Percentiles rank a stretch among this genome's conserved stretches.
These are phyloP conservation scores for Celoporthe dispersa DNA, from an alignment of 2,329 filamentous ascomycete genomes.

Conservation along the genomic window DNA sequence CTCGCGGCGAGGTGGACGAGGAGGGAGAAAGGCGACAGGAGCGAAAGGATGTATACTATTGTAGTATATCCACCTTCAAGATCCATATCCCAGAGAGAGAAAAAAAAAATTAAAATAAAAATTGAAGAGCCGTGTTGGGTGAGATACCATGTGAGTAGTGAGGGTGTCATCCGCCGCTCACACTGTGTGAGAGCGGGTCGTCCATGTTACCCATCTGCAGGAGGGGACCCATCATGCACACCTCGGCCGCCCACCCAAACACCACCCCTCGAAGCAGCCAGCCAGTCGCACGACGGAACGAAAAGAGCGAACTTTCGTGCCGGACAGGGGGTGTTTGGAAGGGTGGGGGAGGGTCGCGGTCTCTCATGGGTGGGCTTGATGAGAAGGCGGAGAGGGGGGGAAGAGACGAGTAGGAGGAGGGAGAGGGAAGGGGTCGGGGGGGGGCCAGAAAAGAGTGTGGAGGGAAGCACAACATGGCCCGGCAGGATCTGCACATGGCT, in stretches of 20 bases:
- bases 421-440: not conserved
- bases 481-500: conserved; percentile 46
- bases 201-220: not conserved
- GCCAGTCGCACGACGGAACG: conserved; percentile 3
- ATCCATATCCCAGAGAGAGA: too few species aligned
- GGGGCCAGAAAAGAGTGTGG: conserved; percentile 21
- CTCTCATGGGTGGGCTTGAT: not conserved
- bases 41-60: not conserved
- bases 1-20: not conserved
- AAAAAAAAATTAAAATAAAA: too few species aligned
- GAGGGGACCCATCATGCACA: not conserved
- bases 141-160: not conserved
- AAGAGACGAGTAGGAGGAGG: not conserved
- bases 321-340: not conserved
- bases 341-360: not conserved
- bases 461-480: conserved; percentile 36
- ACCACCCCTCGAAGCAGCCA: not conserved
- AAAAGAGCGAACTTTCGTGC: conserved; percentile 1
- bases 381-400: too few species aligned
- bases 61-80: not conserved
- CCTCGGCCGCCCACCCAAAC: not conserved
- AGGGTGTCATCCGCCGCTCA: not conserved
- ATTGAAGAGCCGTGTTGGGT: too few species aligned
- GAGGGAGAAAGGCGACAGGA: not conserved
- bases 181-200: not conserved